phyloP scores from a whole-genome alignment of 2,329 filamentous ascomycete genomes.

The Claviceps fusiformis region DNA sequence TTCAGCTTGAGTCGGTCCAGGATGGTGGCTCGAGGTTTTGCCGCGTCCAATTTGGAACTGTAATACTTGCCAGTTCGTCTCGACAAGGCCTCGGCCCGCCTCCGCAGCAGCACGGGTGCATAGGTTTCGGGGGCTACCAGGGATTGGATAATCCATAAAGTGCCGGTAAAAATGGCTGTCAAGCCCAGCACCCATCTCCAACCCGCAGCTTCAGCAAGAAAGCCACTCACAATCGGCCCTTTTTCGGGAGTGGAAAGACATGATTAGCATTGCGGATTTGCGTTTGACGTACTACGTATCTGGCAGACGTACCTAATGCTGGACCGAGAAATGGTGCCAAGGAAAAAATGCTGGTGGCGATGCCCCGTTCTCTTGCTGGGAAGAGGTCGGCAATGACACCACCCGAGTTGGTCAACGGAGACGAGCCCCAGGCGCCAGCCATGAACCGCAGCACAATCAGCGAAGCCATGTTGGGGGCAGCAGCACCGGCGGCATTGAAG shows the following conservation, averaged over 20 bases:
- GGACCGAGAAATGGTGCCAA: slow-evolving; percentile 52
- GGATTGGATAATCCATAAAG: slow-evolving; percentile 39
- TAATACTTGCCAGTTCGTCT: slow-evolving; percentile 42
- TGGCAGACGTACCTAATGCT: slow-evolving; percentile 26
- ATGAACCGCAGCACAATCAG: slow-evolving; percentile 59
- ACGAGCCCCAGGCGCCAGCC: slow-evolving; percentile 47
- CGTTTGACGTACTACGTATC: too few relatives aligned
- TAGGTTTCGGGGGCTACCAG: slow-evolving; percentile 47
- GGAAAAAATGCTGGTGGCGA: slow-evolving; percentile 46
- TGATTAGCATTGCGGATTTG: neutral
- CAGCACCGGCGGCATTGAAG: slow-evolving; percentile 48
- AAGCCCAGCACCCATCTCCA: slow-evolving; percentile 55
- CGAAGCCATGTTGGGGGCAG: slow-evolving; percentile 41
- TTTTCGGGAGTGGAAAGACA: too few relatives aligned
- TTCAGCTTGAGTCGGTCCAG: slow-evolving; percentile 38
- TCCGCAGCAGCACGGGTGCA: slow-evolving; percentile 40
- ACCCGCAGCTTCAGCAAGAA: slow-evolving; percentile 43
- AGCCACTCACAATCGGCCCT: slow-evolving; percentile 49
- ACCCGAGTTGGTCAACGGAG: slow-evolving; percentile 48
- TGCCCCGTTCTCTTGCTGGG: slow-evolving; percentile 36
- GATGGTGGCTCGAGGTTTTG: slow-evolving; percentile 28
- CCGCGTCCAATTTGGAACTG: slow-evolving; percentile 32
- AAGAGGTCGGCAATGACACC: slow-evolving; percentile 54
- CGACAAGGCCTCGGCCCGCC: slow-evolving; percentile 35
- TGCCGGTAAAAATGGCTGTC: slow-evolving; percentile 46